Conservation (phyloP, 1,139 yeast genomes). For the Geotrichum macrosporum region DNA sequence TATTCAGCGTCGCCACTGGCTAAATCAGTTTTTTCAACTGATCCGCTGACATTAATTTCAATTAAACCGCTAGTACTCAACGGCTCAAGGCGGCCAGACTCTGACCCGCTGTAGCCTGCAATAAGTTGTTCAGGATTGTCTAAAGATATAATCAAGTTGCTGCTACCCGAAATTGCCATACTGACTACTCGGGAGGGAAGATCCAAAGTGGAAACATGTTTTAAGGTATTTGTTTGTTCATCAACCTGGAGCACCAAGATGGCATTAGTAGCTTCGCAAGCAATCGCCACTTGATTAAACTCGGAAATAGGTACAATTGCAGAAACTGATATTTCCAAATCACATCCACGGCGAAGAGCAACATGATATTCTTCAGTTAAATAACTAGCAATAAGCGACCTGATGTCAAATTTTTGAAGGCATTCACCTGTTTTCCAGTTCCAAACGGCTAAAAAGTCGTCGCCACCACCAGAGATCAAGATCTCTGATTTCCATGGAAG, state of each 20-base stretch:
- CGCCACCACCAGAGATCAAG: conserved; percentile 88
- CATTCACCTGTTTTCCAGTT: conserved; percentile 56
- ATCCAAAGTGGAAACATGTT: conserved; percentile 28
- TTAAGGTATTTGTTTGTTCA: conserved; percentile 23
- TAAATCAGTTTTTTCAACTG: conserved; percentile 26
- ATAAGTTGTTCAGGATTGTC: conserved; percentile 37
- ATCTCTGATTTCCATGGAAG: conserved; percentile 48
- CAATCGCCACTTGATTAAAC: conserved; percentile 27
- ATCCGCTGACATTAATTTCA: conserved; percentile 26
- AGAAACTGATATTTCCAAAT: conserved; percentile 64
- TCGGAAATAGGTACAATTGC: conserved; percentile 52
- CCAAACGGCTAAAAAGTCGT: conserved; percentile 72
- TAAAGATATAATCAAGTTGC: conserved; percentile 44
- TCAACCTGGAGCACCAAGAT: conserved; percentile 7
- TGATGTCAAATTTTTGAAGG: conserved; percentile 49
- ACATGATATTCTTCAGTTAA: conserved; percentile 26
- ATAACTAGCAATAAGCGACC: conserved; percentile 32
- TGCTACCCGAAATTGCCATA: conserved; percentile 33
- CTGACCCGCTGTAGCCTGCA: not conserved
- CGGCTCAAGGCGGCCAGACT: conserved; percentile 2
- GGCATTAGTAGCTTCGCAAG: conserved; percentile 24
- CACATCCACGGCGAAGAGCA: conserved; percentile 20
- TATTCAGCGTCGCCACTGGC: conserved; percentile 48
- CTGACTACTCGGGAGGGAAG: conserved; percentile 37
- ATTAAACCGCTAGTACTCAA: conserved; percentile 17